A percentile compares a stretch with the other conserved stretches of the same genome.
These are phyloP conservation scores for Talaromyces thailandensis DNA, from an alignment of 495 filamentous ascomycete species.

Conservation along the genomic window DNA sequence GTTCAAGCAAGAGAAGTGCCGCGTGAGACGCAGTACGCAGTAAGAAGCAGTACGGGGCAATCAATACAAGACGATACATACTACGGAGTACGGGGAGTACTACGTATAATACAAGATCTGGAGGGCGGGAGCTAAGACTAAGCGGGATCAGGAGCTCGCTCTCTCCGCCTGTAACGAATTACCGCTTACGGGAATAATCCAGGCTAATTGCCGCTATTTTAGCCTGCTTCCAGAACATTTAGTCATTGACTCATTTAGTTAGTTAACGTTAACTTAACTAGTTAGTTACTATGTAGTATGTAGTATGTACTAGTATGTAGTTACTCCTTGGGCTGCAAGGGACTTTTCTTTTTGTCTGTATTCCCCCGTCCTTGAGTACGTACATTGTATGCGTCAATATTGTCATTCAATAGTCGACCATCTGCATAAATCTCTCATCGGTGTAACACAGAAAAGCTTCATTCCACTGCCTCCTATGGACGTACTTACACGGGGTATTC, in stretches of 20 bases:
- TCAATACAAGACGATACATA: neutral
- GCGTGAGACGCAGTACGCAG: neutral
- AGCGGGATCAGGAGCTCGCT: neutral
- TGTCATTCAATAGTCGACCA: neutral
- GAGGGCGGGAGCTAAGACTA: neutral
- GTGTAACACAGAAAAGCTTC: neutral
- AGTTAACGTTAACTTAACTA: no score
- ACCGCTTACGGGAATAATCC: neutral
- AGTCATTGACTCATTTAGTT: no score
- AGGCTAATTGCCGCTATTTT: neutral
- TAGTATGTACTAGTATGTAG: neutral
- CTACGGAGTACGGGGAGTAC: neutral
- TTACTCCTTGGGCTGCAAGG: neutral
- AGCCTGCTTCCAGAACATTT: neutral
- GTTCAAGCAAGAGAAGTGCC: neutral
- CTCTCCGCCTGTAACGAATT: neutral
- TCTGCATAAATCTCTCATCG: neutral
- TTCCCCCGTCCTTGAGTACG: no score
- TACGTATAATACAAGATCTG: neutral
- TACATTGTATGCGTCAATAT: neutral
- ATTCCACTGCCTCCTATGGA: neutral
- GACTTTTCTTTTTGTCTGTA: neutral
- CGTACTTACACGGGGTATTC: no score
- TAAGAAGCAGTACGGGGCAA: neutral
- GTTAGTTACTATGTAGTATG: no score